These are phyloP conservation scores for Phytophthora foliorum DNA, from an alignment of 352 stramenopile species.

Conservation along the genomic window DNA sequence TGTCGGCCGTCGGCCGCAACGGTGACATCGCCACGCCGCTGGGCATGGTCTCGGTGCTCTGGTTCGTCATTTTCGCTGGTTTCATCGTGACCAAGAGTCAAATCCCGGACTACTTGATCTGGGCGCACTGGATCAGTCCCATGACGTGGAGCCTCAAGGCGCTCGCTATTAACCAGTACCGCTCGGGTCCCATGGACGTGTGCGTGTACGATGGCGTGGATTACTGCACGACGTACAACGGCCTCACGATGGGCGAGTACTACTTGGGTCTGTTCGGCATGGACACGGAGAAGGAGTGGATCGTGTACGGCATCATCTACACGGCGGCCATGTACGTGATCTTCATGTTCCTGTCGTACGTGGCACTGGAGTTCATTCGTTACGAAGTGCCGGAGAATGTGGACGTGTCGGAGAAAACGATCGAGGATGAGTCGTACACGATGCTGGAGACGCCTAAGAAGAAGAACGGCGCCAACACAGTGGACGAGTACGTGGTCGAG, in stretches of 20 bases:
- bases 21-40: constrained; percentile 46
- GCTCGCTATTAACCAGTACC: constrained; percentile 36
- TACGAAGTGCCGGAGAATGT: no score
- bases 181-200: constrained; percentile 26
- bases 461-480: no score
- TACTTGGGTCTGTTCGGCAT: constrained; percentile 18
- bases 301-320: constrained; percentile 14
- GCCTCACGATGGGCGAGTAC: constrained; percentile 41
- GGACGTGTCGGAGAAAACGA: no score
- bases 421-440: no score
- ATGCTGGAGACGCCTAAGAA: no score
- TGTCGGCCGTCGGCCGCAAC: constrained; percentile 31
- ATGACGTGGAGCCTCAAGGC: constrained; percentile 32
- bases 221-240: constrained; percentile 23
- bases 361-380: no score
- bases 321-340: constrained; percentile 23
- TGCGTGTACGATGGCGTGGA: constrained; percentile 30
- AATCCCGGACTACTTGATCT: constrained; percentile 56
- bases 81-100: constrained; percentile 59
- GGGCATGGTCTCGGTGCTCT: constrained; percentile 44
- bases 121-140: no score
- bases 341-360: no score
- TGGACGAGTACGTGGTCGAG: no score
- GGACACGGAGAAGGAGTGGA: constrained; percentile 13
- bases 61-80: constrained; percentile 61